Evolutionary conservation across 1,139 yeast genomes (phyloP).

Genomic region (Pneumocystis murina): DNA sequence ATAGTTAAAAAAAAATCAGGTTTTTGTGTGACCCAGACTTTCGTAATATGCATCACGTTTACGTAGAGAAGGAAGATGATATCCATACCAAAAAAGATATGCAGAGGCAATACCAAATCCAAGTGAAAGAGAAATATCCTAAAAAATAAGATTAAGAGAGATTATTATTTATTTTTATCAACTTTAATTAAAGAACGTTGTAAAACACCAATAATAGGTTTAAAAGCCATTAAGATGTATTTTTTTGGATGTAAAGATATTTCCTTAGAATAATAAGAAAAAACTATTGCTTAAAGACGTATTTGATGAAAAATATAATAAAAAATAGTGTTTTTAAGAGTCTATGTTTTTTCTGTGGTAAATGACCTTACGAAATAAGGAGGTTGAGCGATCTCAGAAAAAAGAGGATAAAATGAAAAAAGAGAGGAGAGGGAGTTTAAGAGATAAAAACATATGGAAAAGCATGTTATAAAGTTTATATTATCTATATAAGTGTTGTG

Average conservation of each 20-base stretch:
- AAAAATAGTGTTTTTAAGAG: too few relatives aligned
- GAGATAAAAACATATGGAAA: not conserved
- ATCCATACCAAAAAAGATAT: constrained; percentile 12
- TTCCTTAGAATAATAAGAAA: too few relatives aligned
- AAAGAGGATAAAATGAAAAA: not conserved
- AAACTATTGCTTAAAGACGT: not conserved
- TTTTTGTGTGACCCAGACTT: not conserved
- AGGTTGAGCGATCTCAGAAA: not conserved
- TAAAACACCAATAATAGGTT: constrained; percentile 5
- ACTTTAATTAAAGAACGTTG: constrained; percentile 9
- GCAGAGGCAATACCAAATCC: constrained; percentile 11
- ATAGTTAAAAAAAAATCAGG: too few relatives aligned
- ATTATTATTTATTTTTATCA: not conserved
- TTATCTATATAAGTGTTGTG: not conserved
- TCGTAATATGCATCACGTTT: constrained; percentile 11
- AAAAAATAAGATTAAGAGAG: not conserved
- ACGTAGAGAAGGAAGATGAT: constrained; percentile 13
- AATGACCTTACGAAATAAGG: too few relatives aligned
- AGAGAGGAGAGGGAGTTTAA: not conserved
- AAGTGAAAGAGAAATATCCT: constrained; percentile 4
- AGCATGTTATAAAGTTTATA: not conserved
- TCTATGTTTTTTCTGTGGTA: too few relatives aligned
- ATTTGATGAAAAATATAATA: too few relatives aligned
- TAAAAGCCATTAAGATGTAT: not conserved
- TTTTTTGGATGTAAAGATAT: too few relatives aligned